phyloP scores from a whole-genome alignment of 2,329 filamentous ascomycete genomes.

The Biscogniauxia marginata region DNA sequence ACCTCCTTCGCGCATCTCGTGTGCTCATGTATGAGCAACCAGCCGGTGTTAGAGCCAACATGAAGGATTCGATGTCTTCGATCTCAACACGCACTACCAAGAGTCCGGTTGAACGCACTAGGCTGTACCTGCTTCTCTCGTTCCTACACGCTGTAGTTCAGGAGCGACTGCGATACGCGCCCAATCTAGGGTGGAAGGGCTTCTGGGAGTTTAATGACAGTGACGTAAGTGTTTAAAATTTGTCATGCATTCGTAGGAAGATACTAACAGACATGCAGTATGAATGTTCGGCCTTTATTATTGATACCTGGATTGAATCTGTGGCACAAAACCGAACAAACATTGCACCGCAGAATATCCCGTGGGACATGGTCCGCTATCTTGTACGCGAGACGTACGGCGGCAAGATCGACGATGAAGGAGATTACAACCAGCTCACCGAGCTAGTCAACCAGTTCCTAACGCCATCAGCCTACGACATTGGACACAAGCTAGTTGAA shows the following conservation, averaged over 20 bases:
- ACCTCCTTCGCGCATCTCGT: conserved; percentile 86
- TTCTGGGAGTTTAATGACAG: conserved; percentile 99
- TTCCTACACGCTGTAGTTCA: conserved; percentile 97
- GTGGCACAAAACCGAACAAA: conserved; percentile 85
- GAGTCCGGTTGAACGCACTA: conserved; percentile 83
- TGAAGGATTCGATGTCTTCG: conserved; percentile 93
- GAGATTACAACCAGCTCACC: conserved; percentile 73
- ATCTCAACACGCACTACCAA: conserved; percentile 74
- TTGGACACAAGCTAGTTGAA: conserved; percentile 85
- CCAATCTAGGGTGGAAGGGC: conserved; percentile 92
- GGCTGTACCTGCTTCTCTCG: conserved; percentile 85
- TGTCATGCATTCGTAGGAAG: background rate
- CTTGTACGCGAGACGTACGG: conserved; percentile 94
- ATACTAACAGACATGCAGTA: conserved; percentile 57
- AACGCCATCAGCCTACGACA: conserved; percentile 86
- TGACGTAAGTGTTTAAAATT: conserved; percentile 68
- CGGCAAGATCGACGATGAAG: conserved; percentile 92
- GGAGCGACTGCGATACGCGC: conserved; percentile 90
- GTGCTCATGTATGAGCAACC: conserved; percentile 98
- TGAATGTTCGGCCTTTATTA: conserved; percentile 93
- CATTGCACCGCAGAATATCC: conserved; percentile 88
- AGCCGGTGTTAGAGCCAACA: conserved; percentile 92
- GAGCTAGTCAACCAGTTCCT: conserved; percentile 75
- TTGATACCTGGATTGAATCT: conserved; percentile 89
- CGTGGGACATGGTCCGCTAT: conserved; percentile 92